Evolutionary conservation across 352 stramenopile species (phyloP).

Genomic region (Thraustochytrium striatum): DNA sequence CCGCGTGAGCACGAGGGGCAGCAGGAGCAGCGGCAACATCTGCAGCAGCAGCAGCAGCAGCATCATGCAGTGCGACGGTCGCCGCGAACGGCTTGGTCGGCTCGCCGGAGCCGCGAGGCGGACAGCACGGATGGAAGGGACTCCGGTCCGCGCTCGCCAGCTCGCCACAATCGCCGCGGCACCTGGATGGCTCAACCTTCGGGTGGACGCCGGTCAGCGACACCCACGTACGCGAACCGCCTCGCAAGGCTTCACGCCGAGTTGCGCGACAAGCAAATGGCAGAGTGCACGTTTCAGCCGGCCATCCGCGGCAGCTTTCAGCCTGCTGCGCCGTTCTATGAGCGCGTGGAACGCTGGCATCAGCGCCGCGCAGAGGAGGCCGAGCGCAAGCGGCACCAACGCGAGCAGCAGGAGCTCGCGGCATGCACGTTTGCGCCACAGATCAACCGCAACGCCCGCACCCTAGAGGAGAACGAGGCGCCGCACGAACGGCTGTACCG

Average conservation of each 20-base stretch:
- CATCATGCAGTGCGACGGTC: neutral
- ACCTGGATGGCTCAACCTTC: no score
- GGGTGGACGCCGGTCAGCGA: no score
- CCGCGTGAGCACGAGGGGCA: neutral
- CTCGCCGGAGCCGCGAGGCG: neutral
- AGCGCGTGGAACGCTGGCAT: constrained; percentile 35
- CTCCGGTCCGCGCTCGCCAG: no score
- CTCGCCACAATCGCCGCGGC: no score
- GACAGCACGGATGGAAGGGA: neutral
- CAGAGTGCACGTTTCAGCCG: constrained; percentile 52
- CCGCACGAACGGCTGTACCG: constrained; percentile 43
- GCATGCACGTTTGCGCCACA: constrained; percentile 53
- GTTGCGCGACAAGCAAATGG: constrained; percentile 47
- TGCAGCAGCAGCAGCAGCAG: neutral
- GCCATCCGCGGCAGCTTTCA: no score
- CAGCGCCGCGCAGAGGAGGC: neutral
- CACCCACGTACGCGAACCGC: constrained; percentile 10
- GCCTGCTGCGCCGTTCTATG: constrained; percentile 21
- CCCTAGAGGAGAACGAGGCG: neutral
- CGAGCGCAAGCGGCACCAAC: neutral
- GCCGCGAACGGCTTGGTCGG: neutral
- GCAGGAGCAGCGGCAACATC: neutral
- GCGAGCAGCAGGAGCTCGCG: constrained; percentile 41
- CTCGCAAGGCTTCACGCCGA: constrained; percentile 34
- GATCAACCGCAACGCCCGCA: constrained; percentile 42